These are phyloP conservation scores for Wickerhamomyces sp. DNA, from an alignment of 1,139 yeast genomes.

Conservation along the genomic window DNA sequence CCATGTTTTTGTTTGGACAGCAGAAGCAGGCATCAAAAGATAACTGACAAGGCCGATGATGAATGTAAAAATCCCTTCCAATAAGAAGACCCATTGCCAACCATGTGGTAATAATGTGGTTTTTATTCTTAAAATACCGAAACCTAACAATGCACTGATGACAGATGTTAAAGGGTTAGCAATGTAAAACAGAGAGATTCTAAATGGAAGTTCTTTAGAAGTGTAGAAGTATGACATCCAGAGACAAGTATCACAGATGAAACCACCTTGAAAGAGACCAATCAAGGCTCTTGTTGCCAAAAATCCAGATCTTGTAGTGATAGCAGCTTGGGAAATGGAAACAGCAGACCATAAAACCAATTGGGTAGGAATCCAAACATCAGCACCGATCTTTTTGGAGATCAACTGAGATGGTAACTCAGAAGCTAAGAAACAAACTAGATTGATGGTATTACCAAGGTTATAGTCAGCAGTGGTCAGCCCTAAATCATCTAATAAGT, in stretches of 20 bases:
- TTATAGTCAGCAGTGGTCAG: constrained; percentile 46
- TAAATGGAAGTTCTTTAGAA: constrained; percentile 42
- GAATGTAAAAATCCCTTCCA: constrained; percentile 60
- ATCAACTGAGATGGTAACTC: constrained; percentile 54
- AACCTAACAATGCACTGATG: constrained; percentile 39
- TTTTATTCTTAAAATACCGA: constrained; percentile 40
- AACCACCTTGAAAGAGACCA: constrained; percentile 53
- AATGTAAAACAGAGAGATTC: constrained; percentile 49
- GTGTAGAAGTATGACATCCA: constrained; percentile 57
- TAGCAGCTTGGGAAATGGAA: constrained; percentile 41
- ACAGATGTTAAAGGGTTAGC: constrained; percentile 40
- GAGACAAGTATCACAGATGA: constrained; percentile 49
- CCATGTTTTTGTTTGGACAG: constrained; percentile 50
- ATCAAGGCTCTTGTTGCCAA: constrained; percentile 41
- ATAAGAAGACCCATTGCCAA: constrained; percentile 62
- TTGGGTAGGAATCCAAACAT: constrained; percentile 50
- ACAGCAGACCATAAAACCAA: constrained; percentile 48
- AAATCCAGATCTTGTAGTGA: constrained; percentile 34
- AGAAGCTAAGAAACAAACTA: constrained; percentile 42
- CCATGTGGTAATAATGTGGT: constrained; percentile 40
- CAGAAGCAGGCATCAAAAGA: constrained; percentile 58
- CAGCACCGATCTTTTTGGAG: constrained; percentile 49
- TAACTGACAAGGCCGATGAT: constrained; percentile 48
- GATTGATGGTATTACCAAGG: constrained; percentile 42
- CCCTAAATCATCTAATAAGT: constrained; percentile 39